phyloP scores from a whole-genome alignment of 768 basidiomycete species.

The Calocera cornea region DNA sequence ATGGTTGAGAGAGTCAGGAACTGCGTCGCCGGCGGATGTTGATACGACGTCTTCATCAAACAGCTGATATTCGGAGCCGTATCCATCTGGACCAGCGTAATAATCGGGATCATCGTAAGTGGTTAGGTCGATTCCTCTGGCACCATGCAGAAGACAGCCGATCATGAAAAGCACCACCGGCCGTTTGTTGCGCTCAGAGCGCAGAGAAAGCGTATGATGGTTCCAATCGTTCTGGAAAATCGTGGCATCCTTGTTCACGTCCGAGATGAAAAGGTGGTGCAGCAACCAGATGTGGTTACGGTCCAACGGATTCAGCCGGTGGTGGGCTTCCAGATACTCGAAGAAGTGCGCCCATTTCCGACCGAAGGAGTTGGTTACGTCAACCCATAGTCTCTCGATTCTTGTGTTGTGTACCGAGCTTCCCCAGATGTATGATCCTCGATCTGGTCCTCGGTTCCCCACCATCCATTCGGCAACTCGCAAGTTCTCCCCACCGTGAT shows the following conservation, averaged over 20 bases:
- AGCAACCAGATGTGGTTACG: constrained; percentile 11
- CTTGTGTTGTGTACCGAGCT: constrained; percentile 19
- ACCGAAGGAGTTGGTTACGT: constrained; percentile 1
- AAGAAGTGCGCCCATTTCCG: constrained; percentile 12
- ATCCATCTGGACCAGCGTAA: too few relatives aligned
- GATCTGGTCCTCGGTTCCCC: constrained; percentile 10
- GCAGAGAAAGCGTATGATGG: constrained; percentile 4
- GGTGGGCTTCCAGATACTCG: constrained; percentile 6
- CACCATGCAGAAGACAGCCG: not conserved
- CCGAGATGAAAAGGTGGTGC: constrained; percentile 10
- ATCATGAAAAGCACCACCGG: not conserved
- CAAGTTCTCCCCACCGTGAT: constrained; percentile 22
- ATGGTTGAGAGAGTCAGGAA: too few relatives aligned
- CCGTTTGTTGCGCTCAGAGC: not conserved
- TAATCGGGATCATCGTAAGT: too few relatives aligned
- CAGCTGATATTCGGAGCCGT: too few relatives aligned
- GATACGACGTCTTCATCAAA: too few relatives aligned
- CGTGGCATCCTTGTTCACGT: constrained; percentile 10
- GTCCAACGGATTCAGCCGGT: constrained; percentile 2
- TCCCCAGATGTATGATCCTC: constrained; percentile 23
- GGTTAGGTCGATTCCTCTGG: not conserved
- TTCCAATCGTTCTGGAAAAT: constrained; percentile 10
- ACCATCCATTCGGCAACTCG: constrained; percentile 20
- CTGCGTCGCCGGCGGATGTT: too few relatives aligned
- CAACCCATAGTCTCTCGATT: constrained; percentile 22